Evolutionary conservation across 106 monocot genomes (phyloP), one percentile per base, ranked within the genome.

Genomic region (Acanthochlamys bracteata): DNA sequence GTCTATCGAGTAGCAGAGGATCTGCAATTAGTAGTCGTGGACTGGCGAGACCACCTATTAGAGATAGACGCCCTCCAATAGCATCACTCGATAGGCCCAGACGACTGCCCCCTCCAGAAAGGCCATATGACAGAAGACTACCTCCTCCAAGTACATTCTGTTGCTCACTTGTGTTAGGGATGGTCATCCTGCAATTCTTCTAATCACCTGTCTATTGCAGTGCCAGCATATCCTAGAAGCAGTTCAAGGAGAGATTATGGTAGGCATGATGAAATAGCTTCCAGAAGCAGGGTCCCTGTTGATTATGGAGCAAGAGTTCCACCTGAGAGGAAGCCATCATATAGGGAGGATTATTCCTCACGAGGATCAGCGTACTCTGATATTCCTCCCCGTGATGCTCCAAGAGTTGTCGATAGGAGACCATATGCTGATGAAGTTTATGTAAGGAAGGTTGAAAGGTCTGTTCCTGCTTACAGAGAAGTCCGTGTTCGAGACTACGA

Each of bases 401-500:
- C 84, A 25, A 84, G 85, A 10, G 57, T 60, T 59, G 67, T 66
- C 33, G 78, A 74, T 40, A 81, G 88, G 64, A 82, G 83, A 43
- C 63, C 70, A 0, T 93, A 88, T 70, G 55, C 63, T 66, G 85
- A 92, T 77, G 98, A 98, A 64, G 80, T 65, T 43, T 92, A 92
- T 75, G 85, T 68, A 13, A 64, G 83, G 25, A 80, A 88, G 62
- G 40, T 74, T 69, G 84, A 82, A 74, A 72, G 85, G 24, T 63
- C 85, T 69, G 57, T 74, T 45, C 75, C 88, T 59, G 20, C 77
- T 26, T 88, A 84, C 24, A 66, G 86, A 17, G 90, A 88, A 57
- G 74, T 74, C 1, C 92, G 79, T 17, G 42, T 63, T 58, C 92
- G 80, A 25, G 85, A 98, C 58, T 98, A 92, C 78, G 89, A 92